Conservation (phyloP, 805 yeast species). For the Pichia paraexigua region DNA sequence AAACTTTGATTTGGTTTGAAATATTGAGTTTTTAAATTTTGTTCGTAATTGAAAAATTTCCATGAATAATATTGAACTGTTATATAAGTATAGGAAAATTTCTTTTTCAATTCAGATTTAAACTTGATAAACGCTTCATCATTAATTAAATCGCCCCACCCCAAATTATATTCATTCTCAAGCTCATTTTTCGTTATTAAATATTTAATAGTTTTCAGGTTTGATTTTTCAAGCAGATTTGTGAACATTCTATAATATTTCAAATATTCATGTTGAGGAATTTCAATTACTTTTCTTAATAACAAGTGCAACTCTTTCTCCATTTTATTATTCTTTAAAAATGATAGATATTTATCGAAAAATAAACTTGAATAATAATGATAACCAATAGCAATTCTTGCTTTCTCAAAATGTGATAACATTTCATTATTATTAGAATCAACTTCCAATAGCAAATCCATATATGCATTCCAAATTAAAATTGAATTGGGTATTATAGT, state of each 20-base stretch:
- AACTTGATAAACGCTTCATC: conserved; percentile 16
- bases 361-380: conserved; percentile 46
- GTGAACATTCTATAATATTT: conserved; percentile 36
- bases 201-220: conserved; percentile 21
- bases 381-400: conserved; percentile 41
- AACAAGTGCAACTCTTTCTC: conserved; percentile 32
- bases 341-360: conserved; percentile 42
- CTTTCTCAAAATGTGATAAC: conserved; percentile 35
- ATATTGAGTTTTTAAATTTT: conserved; percentile 31
- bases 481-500: conserved; percentile 35
- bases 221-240: conserved; percentile 28
- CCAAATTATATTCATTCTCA: conserved; percentile 10
- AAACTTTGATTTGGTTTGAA: conserved; percentile 29
- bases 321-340: conserved; percentile 27
- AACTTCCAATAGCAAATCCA: conserved; percentile 32
- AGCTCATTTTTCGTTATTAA: conserved; percentile 21
- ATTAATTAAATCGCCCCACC: conserved; percentile 21
- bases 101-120: conserved; percentile 35
- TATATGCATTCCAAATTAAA: conserved; percentile 43
- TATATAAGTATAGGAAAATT: conserved; percentile 44
- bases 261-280: conserved; percentile 49
- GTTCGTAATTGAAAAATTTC: conserved; percentile 45
- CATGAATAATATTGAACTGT: conserved; percentile 46
- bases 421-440: conserved; percentile 27
- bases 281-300: conserved; percentile 41